A percentile compares a stretch with the other conserved stretches of the same genome.
These are phyloP conservation scores for Dalechampia spathulata DNA, from an alignment of 441 rosid genomes.

Conservation along the genomic window DNA sequence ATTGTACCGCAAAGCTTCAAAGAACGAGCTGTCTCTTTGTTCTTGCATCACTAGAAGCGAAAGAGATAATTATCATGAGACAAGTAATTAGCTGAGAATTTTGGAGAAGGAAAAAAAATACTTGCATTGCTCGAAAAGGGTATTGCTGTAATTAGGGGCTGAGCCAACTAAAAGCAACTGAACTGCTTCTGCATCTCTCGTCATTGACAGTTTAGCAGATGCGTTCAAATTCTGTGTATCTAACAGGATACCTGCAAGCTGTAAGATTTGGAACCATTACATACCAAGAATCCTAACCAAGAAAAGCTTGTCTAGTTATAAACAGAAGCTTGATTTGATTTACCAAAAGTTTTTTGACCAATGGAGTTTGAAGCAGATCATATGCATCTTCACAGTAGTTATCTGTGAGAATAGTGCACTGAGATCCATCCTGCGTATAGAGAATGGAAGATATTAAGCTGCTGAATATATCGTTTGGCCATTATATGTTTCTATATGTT, in stretches of 20 bases:
- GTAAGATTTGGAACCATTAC: slow-evolving; percentile 11
- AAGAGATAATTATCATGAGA: not conserved
- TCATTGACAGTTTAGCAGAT: slow-evolving; percentile 22
- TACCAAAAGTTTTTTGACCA: slow-evolving; percentile 48
- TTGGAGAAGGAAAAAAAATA: not conserved
- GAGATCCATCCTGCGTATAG: slow-evolving; percentile 40
- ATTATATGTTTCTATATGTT: not conserved
- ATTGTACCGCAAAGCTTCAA: slow-evolving; percentile 29
- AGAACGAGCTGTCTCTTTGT: slow-evolving; percentile 31
- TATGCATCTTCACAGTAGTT: slow-evolving; percentile 62
- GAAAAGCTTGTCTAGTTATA: too few relatives aligned
- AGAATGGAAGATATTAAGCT: not conserved
- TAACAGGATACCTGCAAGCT: slow-evolving; percentile 61
- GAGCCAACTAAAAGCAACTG: slow-evolving; percentile 49
- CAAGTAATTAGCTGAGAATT: not conserved
- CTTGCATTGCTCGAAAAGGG: slow-evolving; percentile 41
- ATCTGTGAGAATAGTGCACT: slow-evolving; percentile 51
- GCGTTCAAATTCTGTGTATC: slow-evolving; percentile 48
- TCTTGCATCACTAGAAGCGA: slow-evolving; percentile 42
- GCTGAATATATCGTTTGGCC: not conserved
- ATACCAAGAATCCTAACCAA: not conserved
- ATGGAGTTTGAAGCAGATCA: slow-evolving; percentile 42
- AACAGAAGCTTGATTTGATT: not conserved
- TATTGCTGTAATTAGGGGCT: slow-evolving; percentile 33
- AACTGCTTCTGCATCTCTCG: slow-evolving; percentile 63